Evolutionary conservation across 768 basidiomycete species (phyloP), one percentile per base, ranked within the genome.

Genomic region (Mycena vulgaris): DNA sequence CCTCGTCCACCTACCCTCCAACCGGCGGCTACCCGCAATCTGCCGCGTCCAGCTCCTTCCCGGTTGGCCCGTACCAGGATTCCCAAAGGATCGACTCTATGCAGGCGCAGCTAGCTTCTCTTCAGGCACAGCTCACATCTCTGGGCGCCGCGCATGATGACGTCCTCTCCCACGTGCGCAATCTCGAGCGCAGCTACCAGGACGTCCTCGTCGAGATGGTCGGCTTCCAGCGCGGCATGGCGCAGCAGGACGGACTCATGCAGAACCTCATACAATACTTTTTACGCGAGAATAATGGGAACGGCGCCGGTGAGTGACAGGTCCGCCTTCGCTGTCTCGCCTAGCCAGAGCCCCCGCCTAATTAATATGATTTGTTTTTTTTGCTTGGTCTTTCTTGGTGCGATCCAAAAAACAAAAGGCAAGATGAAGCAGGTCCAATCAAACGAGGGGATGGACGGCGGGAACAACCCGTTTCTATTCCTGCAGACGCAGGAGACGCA

Each of bases 171-270:
- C 89, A 89, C 57, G 83, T 92, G 69, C 85, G 85, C 28, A 87
- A 85, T 56, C 82, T 93, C 17, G 90, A 91, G 75, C 83, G 83
- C 61, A 89, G 89, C 75, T 92, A 93, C 78, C 88, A 91, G 77
- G 89, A 88, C 65, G 89, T 92, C 55, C 87, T 93, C 37, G 85
- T 85, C 71, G 92, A 93, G 80, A 89, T 93, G 85, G 90, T 92
- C 75, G 85, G 87, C 73, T 92, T 92, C 77, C 92, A 93, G 80
- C 82, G 88, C 68, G 89, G 89, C 73, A 89, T 92, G 89, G 93
- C 92, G 35, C 92, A 95, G 80, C 94, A 95, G 83, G 95, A 97
- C 74, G 89, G 89, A 47, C 79, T 95, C 63, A 92, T 95, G 89
- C 92, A 95, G 80, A 90, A 88, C 74, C 77, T 96, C 68, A 91